Conservation (phyloP, 306 rosid species). For the Myrica gale region DNA sequence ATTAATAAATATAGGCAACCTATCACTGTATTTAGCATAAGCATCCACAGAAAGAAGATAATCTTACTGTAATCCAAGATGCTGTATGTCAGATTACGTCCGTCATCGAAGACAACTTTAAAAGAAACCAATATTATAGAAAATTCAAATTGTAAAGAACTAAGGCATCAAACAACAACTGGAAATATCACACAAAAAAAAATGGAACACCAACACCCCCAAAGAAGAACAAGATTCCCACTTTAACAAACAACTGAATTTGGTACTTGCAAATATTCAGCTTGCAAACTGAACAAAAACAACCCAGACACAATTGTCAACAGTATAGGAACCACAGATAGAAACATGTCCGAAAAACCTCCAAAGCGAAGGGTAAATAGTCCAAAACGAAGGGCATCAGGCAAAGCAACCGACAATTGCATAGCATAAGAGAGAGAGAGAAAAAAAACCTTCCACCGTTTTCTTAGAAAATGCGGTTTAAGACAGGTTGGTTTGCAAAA, state of each 20-base stretch:
- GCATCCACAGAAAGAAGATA: constrained; percentile 6
- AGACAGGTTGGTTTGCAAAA: too few relatives aligned
- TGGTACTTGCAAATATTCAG: not conserved
- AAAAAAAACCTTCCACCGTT: not conserved
- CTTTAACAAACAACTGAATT: not conserved
- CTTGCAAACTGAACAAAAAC: not conserved
- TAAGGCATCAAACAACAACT: not conserved
- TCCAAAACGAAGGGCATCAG: not conserved
- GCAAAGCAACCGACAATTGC: not conserved
- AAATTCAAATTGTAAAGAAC: not conserved
- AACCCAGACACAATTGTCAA: not conserved
- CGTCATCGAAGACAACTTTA: not conserved
- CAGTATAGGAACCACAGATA: not conserved
- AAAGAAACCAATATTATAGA: not conserved
- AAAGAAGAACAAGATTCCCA: not conserved
- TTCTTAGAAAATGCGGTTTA: not conserved
- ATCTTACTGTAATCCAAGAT: constrained; percentile 20
- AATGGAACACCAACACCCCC: not conserved
- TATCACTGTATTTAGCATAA: not conserved
- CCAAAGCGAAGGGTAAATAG: not conserved
- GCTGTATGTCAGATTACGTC: not conserved
- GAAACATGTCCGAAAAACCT: not conserved
- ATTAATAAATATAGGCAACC: not conserved
- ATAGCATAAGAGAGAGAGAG: not conserved
- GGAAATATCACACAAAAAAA: too few relatives aligned